Base-by-base conservation (phyloP, 73 alveolate species). In the Tetrahymena elliotti region DNA sequence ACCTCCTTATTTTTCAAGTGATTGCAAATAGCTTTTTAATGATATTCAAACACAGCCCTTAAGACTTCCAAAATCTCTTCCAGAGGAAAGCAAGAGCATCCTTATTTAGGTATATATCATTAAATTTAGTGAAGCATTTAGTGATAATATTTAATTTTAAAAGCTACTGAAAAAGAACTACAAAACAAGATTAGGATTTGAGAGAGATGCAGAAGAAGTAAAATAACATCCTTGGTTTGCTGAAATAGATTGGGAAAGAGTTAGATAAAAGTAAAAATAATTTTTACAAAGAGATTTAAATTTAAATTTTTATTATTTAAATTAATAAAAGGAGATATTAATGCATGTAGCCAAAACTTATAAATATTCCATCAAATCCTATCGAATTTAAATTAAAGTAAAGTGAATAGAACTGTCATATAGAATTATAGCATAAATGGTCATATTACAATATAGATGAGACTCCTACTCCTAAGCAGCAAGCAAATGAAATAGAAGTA, bases 1-100 rank as follows among this genome's bases (percentile, higher is more conserved):
- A 35, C 93, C 96, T 47, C 96, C 96, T 83, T 94, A 68, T 94
- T 94, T 84, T 22, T 36, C 93, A 35, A 39, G 93, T 12, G 54
- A 38, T n/a, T 22, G 68, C 33, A 47, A 93, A 12, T 8, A 94
- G 27, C 20, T 94, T 20, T 53, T 94, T n/a, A 94, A 84, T 52
- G 38, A 84, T 93, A 84, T 94, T 11, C 39, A 41, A n/a, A 38
- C 92, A 15, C 84, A 94, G 84, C 95, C 93, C 0, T 37, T 94
- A 31, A 84, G 93, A 41, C 93, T 94, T 38, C 96, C 96, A 8
- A 94, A 94, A 84, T 36, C 47, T 39, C 54, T 31, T 15, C 35
- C 38, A 9, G 38, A 38, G 13, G 82, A 93, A 33, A 38, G 35
- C 27, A 94, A 94, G 52, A 84, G 95, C 27, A 94, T 84, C 20